phyloP scores from a whole-genome alignment of 441 rosid genomes.

The Syzygium malaccense region DNA sequence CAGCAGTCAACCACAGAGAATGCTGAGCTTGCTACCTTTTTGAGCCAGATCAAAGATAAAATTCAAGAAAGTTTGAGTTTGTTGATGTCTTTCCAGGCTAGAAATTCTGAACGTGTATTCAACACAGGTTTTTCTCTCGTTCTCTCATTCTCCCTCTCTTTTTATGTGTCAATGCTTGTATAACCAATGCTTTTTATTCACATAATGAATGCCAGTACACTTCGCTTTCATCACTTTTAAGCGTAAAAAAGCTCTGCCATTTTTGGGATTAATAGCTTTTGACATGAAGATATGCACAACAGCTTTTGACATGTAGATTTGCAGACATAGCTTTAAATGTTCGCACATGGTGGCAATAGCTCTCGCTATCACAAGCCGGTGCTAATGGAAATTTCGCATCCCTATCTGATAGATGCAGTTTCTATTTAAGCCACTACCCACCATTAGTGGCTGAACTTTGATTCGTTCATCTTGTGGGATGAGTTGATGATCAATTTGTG shows the following conservation, averaged over 20 bases:
- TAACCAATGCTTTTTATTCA: background rate
- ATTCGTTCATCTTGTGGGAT: background rate
- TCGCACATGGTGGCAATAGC: background rate
- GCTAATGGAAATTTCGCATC: background rate
- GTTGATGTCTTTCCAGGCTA: conserved; percentile 62
- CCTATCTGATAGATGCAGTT: background rate
- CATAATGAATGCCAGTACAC: background rate
- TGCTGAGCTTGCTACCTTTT: conserved; percentile 30
- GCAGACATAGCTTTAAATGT: background rate
- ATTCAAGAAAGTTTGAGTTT: conserved; percentile 33
- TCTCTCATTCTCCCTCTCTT: background rate
- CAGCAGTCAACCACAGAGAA: conserved; percentile 50
- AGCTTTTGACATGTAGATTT: background rate
- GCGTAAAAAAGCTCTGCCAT: background rate
- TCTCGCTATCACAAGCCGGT: background rate
- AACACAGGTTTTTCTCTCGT: conserved; percentile 50
- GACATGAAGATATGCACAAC: too few species aligned
- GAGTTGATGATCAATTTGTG: background rate
- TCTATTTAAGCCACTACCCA: background rate
- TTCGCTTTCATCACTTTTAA: background rate
- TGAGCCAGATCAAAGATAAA: conserved; percentile 28
- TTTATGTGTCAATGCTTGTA: background rate
- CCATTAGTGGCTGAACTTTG: background rate
- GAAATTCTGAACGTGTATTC: conserved; percentile 76
- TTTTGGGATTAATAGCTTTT: background rate